Base-by-base conservation (phyloP, 805 yeast species). In the Lipomyces lipofer region DNA sequence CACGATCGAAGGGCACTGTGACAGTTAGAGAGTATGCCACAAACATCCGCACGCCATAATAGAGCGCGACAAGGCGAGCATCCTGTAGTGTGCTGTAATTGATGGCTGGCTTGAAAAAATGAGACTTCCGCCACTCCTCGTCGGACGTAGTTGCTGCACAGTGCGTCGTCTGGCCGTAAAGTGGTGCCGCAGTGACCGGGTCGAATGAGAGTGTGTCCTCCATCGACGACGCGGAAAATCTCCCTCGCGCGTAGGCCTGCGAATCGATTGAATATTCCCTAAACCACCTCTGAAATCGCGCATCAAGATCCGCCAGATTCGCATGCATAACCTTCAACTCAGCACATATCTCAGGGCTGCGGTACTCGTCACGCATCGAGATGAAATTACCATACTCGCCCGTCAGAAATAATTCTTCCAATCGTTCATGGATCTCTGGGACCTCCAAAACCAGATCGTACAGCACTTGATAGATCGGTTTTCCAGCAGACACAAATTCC, bases 381-480 rank as follows among this genome's bases (percentile, higher is more conserved):
- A n/a, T n/a, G n/a, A n/a, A n/a, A n/a, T n/a, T n/a, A n/a, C n/a
- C n/a, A n/a, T n/a, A n/a, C n/a, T n/a, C n/a, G n/a, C n/a, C n/a
- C n/a, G n/a, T n/a, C n/a, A n/a, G n/a, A n/a, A n/a, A n/a, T n/a
- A n/a, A n/a, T n/a, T n/a, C n/a, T n/a, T n/a, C n/a, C n/a, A n/a
- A n/a, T n/a, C n/a, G n/a, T n/a, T 49, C 54, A 17, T 39, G 33
- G 19, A 27, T 29, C 12, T 47, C 51, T 12, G 59, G 59, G 5
- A 55, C 13, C 15, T 47, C 53, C 13, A 47, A 38, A n/a, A 45
- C 28, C 17, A 51, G 33, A 47, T 55, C 59, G 2, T 47, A 40
- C 19, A 51, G 28, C 19, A 19, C 9, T 8, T 47, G 49, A 13
- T 29, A 24, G 21, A 47, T 27, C 12, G 50, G 27, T 10, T 40